These are phyloP conservation scores for Dimargaris xerosporica DNA, from an alignment of 192 early-diverging fungal genomes.

Conservation along the genomic window DNA sequence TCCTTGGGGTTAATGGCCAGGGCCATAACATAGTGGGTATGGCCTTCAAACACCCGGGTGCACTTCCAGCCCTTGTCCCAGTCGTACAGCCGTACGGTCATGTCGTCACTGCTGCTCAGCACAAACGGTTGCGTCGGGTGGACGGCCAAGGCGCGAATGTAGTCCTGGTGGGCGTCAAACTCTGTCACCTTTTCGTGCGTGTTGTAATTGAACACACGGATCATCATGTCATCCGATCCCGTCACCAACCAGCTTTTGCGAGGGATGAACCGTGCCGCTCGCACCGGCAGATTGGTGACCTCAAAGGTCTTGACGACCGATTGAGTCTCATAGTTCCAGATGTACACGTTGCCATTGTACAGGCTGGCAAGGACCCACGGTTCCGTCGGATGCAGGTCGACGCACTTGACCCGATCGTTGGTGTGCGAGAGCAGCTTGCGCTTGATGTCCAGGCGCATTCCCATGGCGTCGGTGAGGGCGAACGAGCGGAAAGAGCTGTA, in stretches of 20 bases:
- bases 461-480: neutral
- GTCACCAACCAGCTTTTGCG: conserved; percentile 95
- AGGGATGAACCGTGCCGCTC: conserved; percentile 92
- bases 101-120: conserved; percentile 90
- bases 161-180: conserved; percentile 95
- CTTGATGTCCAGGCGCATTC: conserved; percentile 16
- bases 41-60: conserved; percentile 93
- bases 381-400: conserved; percentile 98
- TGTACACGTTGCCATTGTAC: conserved; percentile 88
- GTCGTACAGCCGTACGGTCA: conserved; percentile 96
- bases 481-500: no score
- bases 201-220: conserved; percentile 99
- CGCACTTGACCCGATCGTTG: conserved; percentile 90
- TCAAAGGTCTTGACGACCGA: conserved; percentile 93
- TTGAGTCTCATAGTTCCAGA: conserved; percentile 99
- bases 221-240: conserved; percentile 94
- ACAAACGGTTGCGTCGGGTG: conserved; percentile 92
- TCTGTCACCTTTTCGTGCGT: conserved; percentile 93
- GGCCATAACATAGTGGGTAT: conserved; percentile 95
- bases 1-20: conserved; percentile 98
- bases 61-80: conserved; percentile 99
- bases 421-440: conserved; percentile 50
- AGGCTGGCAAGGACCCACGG: conserved; percentile 95
- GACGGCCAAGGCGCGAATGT: conserved; percentile 90
- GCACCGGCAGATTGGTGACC: conserved; percentile 87